Base-by-base conservation (phyloP, 169 alveolate species). In the Plasmodium gaboni region DNA sequence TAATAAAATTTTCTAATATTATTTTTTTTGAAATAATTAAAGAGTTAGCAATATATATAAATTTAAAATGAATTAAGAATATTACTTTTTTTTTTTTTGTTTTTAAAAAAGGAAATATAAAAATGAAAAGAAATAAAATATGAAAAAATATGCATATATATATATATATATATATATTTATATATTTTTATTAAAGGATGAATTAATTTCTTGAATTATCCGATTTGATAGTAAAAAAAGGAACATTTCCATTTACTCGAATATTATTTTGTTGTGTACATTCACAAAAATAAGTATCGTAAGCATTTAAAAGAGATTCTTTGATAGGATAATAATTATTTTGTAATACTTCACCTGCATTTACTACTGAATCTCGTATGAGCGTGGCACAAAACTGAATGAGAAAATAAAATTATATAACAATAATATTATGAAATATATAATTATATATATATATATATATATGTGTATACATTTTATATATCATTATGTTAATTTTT, bases 241-340 rank as follows among this genome's bases (percentile, higher is more conserved):
- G 78, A 32, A 78, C 89, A 4, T 70, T 70, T 6, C 89, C 89
- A 78, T 64, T 78, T 48, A 78, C 70, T 13, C 78, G 28, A 46
- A 44, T 60, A 57, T 22, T 78, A 57, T 46, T 50, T n/a, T 78
- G 89, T 13, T 78, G 89, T 1, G 68, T 48, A 15, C 8, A 59
- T 10, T 78, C 89, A 57, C 89, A 64, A 64, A 78, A 78, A 44
- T 78, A 78, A n/a, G 61, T 64, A 44, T 78, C 89, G 46, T 78
- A 78, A 2, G 51, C 28, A 17, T 65, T 78, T 69, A 78, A 17
- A 13, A 78, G 17, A 24, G 89, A 78, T 24, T 78, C 89, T 46
- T 78, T 78, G 24, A 78, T 78, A 6, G 89, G 89, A 28, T 78
- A 78, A 19, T 78, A 78, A 22, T 78, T 78, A 44, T 65, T 78